These are phyloP conservation scores for Ulvella scutata DNA, from an alignment of 139 green algal species.

Conservation along the genomic window DNA sequence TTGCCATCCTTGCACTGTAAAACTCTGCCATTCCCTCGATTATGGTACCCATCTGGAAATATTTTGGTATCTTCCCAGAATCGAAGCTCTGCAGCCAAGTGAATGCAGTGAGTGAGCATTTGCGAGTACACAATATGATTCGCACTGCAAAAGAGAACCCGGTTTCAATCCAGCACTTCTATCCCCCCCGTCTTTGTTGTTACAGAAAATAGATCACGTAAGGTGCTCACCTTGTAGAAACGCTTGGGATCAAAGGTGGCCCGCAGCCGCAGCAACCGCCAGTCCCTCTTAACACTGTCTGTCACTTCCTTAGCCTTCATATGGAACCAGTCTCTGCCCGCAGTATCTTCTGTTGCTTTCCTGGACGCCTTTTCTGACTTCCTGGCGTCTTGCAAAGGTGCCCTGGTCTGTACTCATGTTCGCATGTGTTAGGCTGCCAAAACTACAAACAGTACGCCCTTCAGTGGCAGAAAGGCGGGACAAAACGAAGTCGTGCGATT, in stretches of 20 bases:
- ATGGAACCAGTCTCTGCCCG: not conserved
- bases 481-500: no score
- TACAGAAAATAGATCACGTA: not conserved
- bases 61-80: constrained; percentile 25
- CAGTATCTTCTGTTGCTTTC: not conserved
- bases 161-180: no score
- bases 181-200: no score
- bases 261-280: not conserved
- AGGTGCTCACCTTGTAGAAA: not conserved
- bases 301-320: not conserved
- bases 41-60: constrained; percentile 44
- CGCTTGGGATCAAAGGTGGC: not conserved
- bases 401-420: not conserved
- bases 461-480: no score
- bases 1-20: constrained; percentile 40
- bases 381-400: not conserved
- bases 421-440: no score
- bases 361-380: not conserved
- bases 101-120: not conserved
- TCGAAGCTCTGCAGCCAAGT: not conserved
- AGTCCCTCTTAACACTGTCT: not conserved
- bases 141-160: no score
- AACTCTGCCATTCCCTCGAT: constrained; percentile 34
- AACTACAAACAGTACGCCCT: no score
- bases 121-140: not conserved